Percentiles rank a stretch among this genome's conserved stretches.
These are phyloP conservation scores for Dipodascus geniculatus DNA, from an alignment of 805 yeast genomes.

Conservation along the genomic window DNA sequence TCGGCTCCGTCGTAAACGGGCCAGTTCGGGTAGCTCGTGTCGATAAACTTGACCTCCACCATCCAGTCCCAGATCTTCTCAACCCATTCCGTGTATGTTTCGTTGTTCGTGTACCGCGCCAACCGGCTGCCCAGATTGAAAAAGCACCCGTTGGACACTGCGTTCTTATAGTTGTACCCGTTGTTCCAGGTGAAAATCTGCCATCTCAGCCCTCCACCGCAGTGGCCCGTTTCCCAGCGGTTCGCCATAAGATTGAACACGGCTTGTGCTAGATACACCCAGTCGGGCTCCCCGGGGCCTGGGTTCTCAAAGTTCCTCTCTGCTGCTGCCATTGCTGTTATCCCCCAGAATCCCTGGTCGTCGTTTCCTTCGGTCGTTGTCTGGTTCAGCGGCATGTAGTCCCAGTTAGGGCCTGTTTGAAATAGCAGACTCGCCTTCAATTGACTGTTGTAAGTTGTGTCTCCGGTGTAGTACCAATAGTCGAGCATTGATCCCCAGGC, in stretches of 20 bases:
- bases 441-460: conserved; percentile 49
- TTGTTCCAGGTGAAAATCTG: conserved; percentile 91
- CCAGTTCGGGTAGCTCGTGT: conserved; percentile 33
- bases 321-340: conserved; percentile 85
- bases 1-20: conserved; percentile 29
- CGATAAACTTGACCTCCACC: conserved; percentile 38
- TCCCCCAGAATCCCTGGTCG: conserved; percentile 97
- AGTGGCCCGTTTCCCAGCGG: conserved; percentile 68
- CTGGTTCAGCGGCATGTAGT: conserved; percentile 81
- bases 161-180: conserved; percentile 87
- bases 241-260: conserved; percentile 81
- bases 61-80: conserved; percentile 77
- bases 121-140: conserved; percentile 81
- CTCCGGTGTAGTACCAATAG: conserved; percentile 58
- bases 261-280: conserved; percentile 82
- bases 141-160: conserved; percentile 82
- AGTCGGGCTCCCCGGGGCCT: conserved; percentile 45
- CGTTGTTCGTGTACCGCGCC: conserved; percentile 71
- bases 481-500: conserved; percentile 86
- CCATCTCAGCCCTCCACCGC: conserved; percentile 93
- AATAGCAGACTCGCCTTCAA: conserved; percentile 52
- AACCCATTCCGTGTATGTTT: conserved; percentile 62
- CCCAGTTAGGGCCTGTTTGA: conserved; percentile 63
- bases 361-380: conserved; percentile 93
- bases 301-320: conserved; percentile 78